Evolutionary conservation across 1,284 basidiomycete species (phyloP).

Genomic region (Naganishia sp.): DNA sequence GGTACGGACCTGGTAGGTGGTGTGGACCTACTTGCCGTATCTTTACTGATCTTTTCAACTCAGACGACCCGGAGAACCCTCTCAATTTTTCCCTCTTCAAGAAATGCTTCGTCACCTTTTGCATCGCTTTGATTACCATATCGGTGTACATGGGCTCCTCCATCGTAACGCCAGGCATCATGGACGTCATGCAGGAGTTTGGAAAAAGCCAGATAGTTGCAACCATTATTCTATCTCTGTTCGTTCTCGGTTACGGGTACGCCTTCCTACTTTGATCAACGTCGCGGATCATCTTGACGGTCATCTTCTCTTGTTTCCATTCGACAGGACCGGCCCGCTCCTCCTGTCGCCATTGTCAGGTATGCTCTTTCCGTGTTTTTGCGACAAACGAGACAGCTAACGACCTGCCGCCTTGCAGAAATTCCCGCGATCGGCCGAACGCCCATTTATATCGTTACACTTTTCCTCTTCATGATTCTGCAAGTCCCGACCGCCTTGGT

Average conservation of each 20-base stretch:
- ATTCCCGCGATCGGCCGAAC: constrained; percentile 45
- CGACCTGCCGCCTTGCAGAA: constrained; percentile 33
- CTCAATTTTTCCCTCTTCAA: constrained; percentile 63
- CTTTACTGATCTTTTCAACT: too few relatives aligned
- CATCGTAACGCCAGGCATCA: constrained; percentile 61
- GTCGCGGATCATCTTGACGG: neutral
- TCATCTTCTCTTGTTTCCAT: neutral
- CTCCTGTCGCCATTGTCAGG: constrained; percentile 37
- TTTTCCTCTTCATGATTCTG: constrained; percentile 47
- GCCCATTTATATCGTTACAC: constrained; percentile 47
- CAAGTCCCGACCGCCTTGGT: constrained; percentile 48
- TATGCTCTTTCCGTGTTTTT: neutral
- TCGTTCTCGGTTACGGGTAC: constrained; percentile 41
- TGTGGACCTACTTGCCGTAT: neutral
- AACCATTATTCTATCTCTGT: constrained; percentile 40
- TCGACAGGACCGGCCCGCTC: constrained; percentile 37
- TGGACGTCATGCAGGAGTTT: constrained; percentile 37
- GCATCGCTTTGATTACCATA: constrained; percentile 47
- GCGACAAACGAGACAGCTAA: neutral
- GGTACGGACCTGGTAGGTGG: constrained; percentile 59
- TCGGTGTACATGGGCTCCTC: constrained; percentile 64
- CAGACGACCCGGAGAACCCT: constrained; percentile 63
- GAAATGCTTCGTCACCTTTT: constrained; percentile 51
- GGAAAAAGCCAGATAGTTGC: constrained; percentile 35
- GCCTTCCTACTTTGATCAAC: neutral